phyloP scores from a whole-genome alignment of 805 yeast genomes.

The Jamesozyma lodderae region DNA sequence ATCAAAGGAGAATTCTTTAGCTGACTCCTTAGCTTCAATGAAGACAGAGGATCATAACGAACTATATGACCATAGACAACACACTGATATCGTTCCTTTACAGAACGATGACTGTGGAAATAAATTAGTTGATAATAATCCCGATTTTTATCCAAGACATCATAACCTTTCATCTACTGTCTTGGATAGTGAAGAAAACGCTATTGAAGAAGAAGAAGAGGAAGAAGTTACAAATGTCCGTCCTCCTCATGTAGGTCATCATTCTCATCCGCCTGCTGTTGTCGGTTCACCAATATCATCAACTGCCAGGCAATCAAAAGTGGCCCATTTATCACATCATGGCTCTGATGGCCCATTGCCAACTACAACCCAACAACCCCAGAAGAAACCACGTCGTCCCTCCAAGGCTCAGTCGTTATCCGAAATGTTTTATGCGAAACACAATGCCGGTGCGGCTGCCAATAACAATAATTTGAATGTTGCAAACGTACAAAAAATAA shows the following conservation, averaged over 20 bases:
- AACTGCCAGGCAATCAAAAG: background rate
- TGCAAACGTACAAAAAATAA: background rate
- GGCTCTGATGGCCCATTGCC: background rate
- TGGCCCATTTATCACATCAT: background rate
- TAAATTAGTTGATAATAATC: no score
- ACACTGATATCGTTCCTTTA: slow-evolving; percentile 35
- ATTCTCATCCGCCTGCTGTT: background rate
- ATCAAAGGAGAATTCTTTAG: slow-evolving; percentile 10
- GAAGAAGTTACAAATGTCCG: background rate
- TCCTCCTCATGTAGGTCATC: background rate
- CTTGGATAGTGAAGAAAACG: no score
- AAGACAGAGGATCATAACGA: slow-evolving; percentile 33
- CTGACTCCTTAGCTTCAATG: slow-evolving; percentile 30
- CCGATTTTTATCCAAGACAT: no score
- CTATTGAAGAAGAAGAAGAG: background rate
- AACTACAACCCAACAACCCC: background rate
- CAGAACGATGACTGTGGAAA: slow-evolving; percentile 24
- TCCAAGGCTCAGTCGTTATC: slow-evolving; percentile 2
- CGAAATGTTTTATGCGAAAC: background rate
- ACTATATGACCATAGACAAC: slow-evolving; percentile 42
- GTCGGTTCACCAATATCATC: background rate
- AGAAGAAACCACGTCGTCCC: background rate
- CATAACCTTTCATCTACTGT: no score
- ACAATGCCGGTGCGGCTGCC: background rate
- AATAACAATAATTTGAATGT: no score